Evolutionary conservation across 2,329 filamentous ascomycete genomes (phyloP).

Genomic region (Monosporascus cannonballus): DNA sequence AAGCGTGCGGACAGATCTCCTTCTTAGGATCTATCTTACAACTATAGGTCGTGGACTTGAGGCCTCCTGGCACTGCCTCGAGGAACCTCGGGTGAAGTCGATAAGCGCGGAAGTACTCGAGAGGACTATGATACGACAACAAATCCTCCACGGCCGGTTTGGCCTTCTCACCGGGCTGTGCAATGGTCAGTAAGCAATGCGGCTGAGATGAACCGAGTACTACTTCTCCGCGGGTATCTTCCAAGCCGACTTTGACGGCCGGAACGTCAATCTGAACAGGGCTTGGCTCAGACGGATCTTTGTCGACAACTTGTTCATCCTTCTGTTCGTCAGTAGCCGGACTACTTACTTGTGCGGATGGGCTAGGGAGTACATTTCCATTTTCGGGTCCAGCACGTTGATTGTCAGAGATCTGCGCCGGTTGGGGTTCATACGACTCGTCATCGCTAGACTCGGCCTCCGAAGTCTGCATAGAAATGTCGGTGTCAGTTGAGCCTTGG

Average conservation of each 20-base stretch:
- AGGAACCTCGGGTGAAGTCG: slow-evolving; percentile 80
- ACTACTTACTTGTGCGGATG: slow-evolving; percentile 1
- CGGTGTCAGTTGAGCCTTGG: slow-evolving; percentile 5
- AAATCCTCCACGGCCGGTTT: slow-evolving; percentile 23
- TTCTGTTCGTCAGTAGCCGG: slow-evolving; percentile 10
- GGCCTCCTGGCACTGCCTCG: slow-evolving; percentile 64
- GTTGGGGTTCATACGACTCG: slow-evolving; percentile 13
- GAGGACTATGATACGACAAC: slow-evolving; percentile 73
- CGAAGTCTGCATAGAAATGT: slow-evolving; percentile 13
- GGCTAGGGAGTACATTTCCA: slow-evolving; percentile 10
- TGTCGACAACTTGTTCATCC: slow-evolving; percentile 12
- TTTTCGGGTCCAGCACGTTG: slow-evolving; percentile 8
- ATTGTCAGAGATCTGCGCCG: slow-evolving; percentile 13
- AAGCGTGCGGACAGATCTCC: slow-evolving; percentile 71
- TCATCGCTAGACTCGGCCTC: slow-evolving; percentile 15
- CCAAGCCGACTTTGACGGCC: slow-evolving; percentile 2
- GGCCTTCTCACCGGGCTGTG: slow-evolving; percentile 17
- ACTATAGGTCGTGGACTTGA: slow-evolving; percentile 88
- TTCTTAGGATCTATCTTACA: slow-evolving; percentile 75
- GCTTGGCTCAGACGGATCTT: slow-evolving; percentile 17
- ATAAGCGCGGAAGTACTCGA: slow-evolving; percentile 79
- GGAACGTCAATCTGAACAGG: slow-evolving; percentile 7
- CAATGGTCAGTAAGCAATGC: slow-evolving; percentile 23
- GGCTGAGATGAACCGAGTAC: slow-evolving; percentile 21
- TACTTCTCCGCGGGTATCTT: slow-evolving; percentile 23